Conservation (phyloP, 495 filamentous ascomycete genomes). For the Tuber borchii region DNA sequence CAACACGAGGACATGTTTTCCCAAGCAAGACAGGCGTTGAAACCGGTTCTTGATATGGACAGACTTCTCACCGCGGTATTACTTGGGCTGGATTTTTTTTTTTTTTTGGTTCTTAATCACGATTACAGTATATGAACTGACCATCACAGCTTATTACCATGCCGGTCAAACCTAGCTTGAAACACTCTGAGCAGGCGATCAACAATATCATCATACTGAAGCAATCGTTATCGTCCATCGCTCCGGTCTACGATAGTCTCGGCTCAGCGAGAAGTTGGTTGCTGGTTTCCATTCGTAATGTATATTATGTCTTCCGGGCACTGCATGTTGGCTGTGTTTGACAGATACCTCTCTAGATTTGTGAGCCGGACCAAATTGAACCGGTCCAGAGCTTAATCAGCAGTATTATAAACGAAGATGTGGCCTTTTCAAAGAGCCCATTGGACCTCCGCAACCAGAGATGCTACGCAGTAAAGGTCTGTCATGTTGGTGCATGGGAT, state of each 20-base stretch:
- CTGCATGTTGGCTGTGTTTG: conserved; percentile 19
- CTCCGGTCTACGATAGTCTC: conserved; percentile 62
- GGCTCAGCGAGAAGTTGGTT: conserved; percentile 58
- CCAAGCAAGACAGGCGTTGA: conserved; percentile 65
- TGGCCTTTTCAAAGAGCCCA: conserved; percentile 67
- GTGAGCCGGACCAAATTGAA: conserved; percentile 54
- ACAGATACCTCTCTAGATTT: conserved; percentile 49
- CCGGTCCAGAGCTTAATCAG: conserved; percentile 60
- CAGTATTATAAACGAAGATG: conserved; percentile 70
- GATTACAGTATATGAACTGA: conserved; percentile 33
- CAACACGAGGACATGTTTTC: conserved; percentile 83
- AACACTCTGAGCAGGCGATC: conserved; percentile 67
- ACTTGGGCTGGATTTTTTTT: background rate
- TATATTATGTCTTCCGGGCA: conserved; percentile 37
- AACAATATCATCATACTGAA: conserved; percentile 87
- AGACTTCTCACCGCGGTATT: conserved; percentile 57
- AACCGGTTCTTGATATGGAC: conserved; percentile 65
- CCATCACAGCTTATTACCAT: conserved; percentile 57
- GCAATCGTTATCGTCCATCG: conserved; percentile 63
- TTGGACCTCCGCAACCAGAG: conserved; percentile 86
- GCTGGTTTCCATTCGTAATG: conserved; percentile 58
- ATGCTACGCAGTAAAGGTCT: conserved; percentile 82
- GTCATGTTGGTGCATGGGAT: conserved; percentile 4
- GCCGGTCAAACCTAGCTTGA: conserved; percentile 58
- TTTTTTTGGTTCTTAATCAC: conserved; percentile 14